A percentile compares a stretch with the other conserved stretches of the same genome.
phyloP scores from a whole-genome alignment of 2,329 filamentous ascomycete genomes.

The Fulvia fulva region DNA sequence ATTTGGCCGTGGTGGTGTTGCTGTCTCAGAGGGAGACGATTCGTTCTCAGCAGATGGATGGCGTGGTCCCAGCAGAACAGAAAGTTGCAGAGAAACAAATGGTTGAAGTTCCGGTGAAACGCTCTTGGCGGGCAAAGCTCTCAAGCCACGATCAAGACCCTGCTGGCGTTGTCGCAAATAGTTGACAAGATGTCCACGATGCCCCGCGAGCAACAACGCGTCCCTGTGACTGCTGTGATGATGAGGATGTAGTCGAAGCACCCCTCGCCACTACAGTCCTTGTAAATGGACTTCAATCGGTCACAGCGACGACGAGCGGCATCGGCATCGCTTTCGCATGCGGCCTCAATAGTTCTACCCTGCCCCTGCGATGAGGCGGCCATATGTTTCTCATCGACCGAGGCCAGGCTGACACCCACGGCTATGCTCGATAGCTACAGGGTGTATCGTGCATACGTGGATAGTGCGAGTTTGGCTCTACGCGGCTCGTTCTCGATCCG shows the following conservation, averaged over 20 bases:
- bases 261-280: background rate
- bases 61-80: background rate
- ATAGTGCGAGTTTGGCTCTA: too few species aligned
- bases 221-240: background rate
- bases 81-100: background rate
- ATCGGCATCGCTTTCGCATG: background rate
- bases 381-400: background rate
- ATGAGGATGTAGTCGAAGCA: background rate
- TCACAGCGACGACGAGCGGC: background rate
- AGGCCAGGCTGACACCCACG: background rate
- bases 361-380: background rate
- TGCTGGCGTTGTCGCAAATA: background rate
- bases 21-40: too few species aligned
- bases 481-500: too few species aligned
- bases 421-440: background rate
- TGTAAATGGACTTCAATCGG: background rate
- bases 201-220: too few species aligned
- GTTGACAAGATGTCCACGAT: too few species aligned
- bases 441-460: too few species aligned
- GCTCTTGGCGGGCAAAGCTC: too few species aligned
- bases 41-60: background rate
- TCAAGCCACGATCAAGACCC: background rate
- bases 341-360: too few species aligned
- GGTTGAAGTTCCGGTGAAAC: too few species aligned
- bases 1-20: background rate